Evolutionary conservation across 768 basidiomycete genomes (phyloP), one percentile per base, ranked within the genome.

Genomic region (Ramaria rubella): DNA sequence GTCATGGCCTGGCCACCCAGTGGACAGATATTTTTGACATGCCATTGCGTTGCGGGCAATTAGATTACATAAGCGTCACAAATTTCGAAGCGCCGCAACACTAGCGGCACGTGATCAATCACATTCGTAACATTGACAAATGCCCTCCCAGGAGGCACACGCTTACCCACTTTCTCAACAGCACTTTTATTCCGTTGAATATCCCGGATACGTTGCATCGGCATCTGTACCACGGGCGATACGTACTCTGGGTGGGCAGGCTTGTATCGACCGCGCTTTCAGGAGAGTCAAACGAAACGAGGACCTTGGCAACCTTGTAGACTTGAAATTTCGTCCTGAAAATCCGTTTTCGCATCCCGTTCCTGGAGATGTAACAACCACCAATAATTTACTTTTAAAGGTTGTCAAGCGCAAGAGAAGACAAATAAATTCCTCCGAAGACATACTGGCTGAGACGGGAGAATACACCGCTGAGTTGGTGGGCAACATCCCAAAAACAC

Each of bases 341-440:
- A 86, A 90, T 57, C 81, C 85, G 1, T 93, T 89, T 63, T 78
- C 86, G 0, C 93, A 95, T 67, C 90, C 92, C 1, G 75, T 96
- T 9, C 81, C 85, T 3, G 94, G 94, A 1, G 86, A 93, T 60
- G 77, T 89, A 8, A 81, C 87, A 34, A 69, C 75, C 17, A 87
- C 86, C 49, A 85, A 82, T 64, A 95, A 92, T 59, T 75, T 98
- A n/a, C 67, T 97, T 3, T 69, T 97, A 42, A 94, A 86, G 67
- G 77, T 97, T n/a, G 81, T 82, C 5, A 91, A 82, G 70, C 76
- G 86, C 61, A 86, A 78, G 62, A 75, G 82, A 56, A 84, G 78
- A 63, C 66, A 64, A 52, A 68, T 54, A 42, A 59, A 60, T 14
- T 59, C 55, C 49, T 61, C 64, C 45, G 62, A 40, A 14, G 73